Evolutionary conservation across 768 basidiomycete species (phyloP), one percentile per base, ranked within the genome.

Genomic region (Russula sp.): DNA sequence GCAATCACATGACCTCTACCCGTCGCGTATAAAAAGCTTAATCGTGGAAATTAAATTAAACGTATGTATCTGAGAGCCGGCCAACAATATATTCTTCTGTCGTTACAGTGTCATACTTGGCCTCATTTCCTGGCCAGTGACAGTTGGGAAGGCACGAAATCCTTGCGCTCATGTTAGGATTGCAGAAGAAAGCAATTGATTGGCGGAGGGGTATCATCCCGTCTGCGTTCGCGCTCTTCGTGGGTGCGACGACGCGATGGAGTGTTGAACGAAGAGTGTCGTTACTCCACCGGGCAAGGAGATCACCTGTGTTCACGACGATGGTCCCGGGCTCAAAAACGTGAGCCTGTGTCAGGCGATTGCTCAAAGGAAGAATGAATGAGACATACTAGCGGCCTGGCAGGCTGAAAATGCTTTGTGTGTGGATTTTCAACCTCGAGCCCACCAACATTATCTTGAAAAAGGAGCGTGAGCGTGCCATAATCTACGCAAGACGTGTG

Each of bases 121-220:
- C 73, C 56, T 74, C 73, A 35, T 72, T 69, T 35, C 82, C 84
- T 35, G 85, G 83, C 35, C 72, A 73, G 39, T 66, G 64, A 65
- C 83, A 84, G 59, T 81, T 87, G 20, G 90, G 88, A 32, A 93
- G 73, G 65, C 90, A 89, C 16, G 83, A 76, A 58, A 93, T 85
- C 60, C 79, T 75, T 14, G 87, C 76, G 45, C 79, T 79, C 67
- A 81, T 83, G 65, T 92, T 90, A 4, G 90, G 90, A 67, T 88
- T 92, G 76, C 87, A 90, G 74, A 93, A 93, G 77, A 89, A 93
- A 8, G 88, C 91, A 55, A 93, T 86, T 9, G 88, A 90, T 69
- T 90, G 88, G 32, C 91, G 81, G 9, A 75, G 72, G 0, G 88
- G 85, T 1, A 83, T 86, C 60, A 84, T 72, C n/a, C 71, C 74